Evolutionary conservation across 1,284 basidiomycete genomes (phyloP).

Genomic region (Trametes polyzona): DNA sequence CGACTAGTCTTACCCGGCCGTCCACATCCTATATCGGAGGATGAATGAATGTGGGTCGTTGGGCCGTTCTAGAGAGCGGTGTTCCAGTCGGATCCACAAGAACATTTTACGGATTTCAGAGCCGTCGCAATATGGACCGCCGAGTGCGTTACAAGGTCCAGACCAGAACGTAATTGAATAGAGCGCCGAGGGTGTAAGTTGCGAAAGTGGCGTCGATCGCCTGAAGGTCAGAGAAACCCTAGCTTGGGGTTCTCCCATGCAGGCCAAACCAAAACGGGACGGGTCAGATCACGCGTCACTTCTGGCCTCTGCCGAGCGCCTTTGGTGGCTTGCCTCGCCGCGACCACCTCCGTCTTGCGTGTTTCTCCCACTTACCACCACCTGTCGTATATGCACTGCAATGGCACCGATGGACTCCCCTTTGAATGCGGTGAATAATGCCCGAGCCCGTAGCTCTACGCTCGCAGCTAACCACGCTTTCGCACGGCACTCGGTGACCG

Average conservation of each 20-base stretch:
- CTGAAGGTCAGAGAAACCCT: slow-evolving; percentile 9
- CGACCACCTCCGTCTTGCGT: slow-evolving; percentile 4
- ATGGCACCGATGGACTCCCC: slow-evolving; percentile 39
- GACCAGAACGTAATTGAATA: not conserved
- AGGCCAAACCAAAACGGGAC: not conserved
- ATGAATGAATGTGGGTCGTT: too few species aligned
- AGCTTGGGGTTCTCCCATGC: slow-evolving; percentile 15
- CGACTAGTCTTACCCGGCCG: not conserved
- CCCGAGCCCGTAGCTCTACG: not conserved
- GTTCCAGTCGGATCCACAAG: too few species aligned
- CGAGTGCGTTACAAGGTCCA: not conserved
- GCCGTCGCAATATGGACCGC: not conserved
- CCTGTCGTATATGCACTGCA: slow-evolving; percentile 1
- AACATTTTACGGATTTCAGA: not conserved
- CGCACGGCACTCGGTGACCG: not conserved
- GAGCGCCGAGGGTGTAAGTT: not conserved
- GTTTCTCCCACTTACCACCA: slow-evolving; percentile 3
- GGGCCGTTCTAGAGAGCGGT: too few species aligned
- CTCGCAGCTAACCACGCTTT: not conserved
- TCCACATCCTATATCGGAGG: too few species aligned
- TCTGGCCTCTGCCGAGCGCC: not conserved
- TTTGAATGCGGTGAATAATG: slow-evolving; percentile 38
- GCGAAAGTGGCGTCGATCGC: not conserved
- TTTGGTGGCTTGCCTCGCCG: not conserved
- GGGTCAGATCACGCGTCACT: slow-evolving; percentile 10